phyloP scores from a whole-genome alignment of 768 basidiomycete genomes.

The Suillus spraguei region DNA sequence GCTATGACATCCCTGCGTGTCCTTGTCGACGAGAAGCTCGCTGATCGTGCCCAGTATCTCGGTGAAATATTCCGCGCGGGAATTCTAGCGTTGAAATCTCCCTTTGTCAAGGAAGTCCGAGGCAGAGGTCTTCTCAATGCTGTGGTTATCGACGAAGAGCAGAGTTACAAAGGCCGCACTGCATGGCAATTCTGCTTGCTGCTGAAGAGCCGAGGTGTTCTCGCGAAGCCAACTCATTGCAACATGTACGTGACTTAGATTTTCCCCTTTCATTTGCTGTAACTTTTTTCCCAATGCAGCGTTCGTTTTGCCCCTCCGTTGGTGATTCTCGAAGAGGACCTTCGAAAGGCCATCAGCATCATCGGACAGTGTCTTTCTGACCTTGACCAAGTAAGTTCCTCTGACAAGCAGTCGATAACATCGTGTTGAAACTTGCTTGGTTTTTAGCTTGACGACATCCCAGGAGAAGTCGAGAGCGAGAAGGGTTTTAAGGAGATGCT shows the following conservation, averaged over 20 bases:
- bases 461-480: constrained; percentile 65
- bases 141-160: constrained; percentile 86
- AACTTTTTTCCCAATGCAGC: constrained; percentile 40
- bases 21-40: constrained; percentile 84
- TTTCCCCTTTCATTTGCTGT: background rate
- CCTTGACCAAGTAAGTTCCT: constrained; percentile 67
- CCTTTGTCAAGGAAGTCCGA: constrained; percentile 77
- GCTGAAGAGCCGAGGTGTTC: constrained; percentile 85
- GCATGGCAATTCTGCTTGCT: constrained; percentile 97
- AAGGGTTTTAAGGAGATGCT: constrained; percentile 50
- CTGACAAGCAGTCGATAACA: background rate
- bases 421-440: background rate
- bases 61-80: constrained; percentile 80
- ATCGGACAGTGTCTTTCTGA: constrained; percentile 80
- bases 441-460: constrained; percentile 58
- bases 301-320: constrained; percentile 97
- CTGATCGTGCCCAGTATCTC: constrained; percentile 74
- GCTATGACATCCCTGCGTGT: constrained; percentile 91
- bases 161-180: constrained; percentile 74
- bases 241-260: constrained; percentile 70
- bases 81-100: constrained; percentile 61
- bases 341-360: constrained; percentile 71
- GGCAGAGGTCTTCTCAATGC: constrained; percentile 92
- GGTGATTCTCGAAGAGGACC: constrained; percentile 88
- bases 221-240: constrained; percentile 95